A percentile compares a stretch with the other conserved stretches of the same genome.
These are phyloP conservation scores for Eimeria acervulina DNA, from an alignment of 169 alveolate species.

Conservation along the genomic window DNA sequence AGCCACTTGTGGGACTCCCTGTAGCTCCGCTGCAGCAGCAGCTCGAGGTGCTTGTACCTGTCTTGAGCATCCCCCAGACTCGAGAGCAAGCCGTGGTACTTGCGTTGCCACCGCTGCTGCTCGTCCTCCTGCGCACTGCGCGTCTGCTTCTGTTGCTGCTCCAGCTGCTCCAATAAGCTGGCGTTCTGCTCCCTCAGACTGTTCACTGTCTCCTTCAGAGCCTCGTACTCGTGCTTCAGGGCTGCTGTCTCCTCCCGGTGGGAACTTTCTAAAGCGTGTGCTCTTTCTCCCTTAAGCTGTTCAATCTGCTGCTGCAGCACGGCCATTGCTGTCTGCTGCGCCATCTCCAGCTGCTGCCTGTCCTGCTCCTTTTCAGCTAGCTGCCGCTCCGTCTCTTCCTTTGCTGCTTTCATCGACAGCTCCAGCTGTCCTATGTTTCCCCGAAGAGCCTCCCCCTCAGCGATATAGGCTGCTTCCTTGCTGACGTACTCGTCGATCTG, in stretches of 20 bases:
- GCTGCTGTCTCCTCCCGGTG: not conserved
- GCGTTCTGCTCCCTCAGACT: constrained; percentile 32
- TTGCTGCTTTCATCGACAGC: constrained; percentile 32
- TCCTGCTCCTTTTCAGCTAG: constrained; percentile 41
- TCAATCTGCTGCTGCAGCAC: constrained; percentile 65
- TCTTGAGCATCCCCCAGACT: constrained; percentile 33
- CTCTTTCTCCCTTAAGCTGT: not conserved
- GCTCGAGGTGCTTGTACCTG: constrained; percentile 15
- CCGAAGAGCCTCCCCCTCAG: constrained; percentile 36
- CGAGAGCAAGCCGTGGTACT: constrained; percentile 22
- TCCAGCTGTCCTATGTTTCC: constrained; percentile 28
- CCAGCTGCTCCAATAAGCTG: not conserved
- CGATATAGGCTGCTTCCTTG: constrained; percentile 11
- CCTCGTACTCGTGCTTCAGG: constrained; percentile 30
- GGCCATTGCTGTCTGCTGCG: constrained; percentile 42
- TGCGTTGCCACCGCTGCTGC: not conserved
- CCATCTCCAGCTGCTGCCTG: constrained; percentile 26
- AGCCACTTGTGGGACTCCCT: constrained; percentile 11
- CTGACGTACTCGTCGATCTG: not conserved
- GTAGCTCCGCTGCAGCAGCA: not conserved
- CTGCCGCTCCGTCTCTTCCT: constrained; percentile 52
- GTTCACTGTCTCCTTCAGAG: constrained; percentile 9
- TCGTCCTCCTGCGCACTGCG: not conserved
- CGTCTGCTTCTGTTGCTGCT: not conserved
- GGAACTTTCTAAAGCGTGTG: not conserved